Base-by-base conservation (phyloP, 805 yeast genomes). In the Nakazawaea laoshanensis region DNA sequence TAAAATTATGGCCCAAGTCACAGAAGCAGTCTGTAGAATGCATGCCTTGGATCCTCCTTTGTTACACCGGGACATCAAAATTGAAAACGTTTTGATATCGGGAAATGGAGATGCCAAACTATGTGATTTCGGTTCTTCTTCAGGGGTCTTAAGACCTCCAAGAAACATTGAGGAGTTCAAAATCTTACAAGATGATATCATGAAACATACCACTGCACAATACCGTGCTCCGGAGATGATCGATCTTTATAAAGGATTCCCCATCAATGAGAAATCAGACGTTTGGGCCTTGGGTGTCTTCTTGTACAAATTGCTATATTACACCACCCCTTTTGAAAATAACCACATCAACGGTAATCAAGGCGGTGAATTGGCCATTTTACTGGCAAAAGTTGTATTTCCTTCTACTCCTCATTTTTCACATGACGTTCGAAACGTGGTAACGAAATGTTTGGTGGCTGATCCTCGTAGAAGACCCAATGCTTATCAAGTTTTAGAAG, bases 161-260 rank as follows among this genome's bases (percentile, higher is more conserved):
- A 58, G 64, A 30, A 72, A 64, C 36, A 63, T 70, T 2, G 76
- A 74, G 35, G 88, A 82, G 44, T 59, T 77, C 29, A 64, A 68
- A 29, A 53, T 61, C 19, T 57, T 82, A 19, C 79, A 74, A 43
- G 73, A 76, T 38, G 92, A 83, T 51, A 68, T 83, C 25, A 57
- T 81, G 67, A 77, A 72, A 37, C 82, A 82, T 53, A 83, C 94
- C 1, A 83, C 94, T 0, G 88, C 94, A 0, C 94, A 83, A 49
- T 83, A 83, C 50, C 63, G 94, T 42, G 65, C 87, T 4, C 94
- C 94, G 3, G 94, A 83, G 53, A 83, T 83, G 92, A 61, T 83
- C 19, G 89, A 83, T 47, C 59, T 83, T 21, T 66, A 72, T 32
- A 65, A 72, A 37, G 76, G 84, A 3, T 67, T 70, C 37, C 80